Evolutionary conservation across 768 basidiomycete species (phyloP).

Genomic region (Coprinopsis marcescibilis): DNA sequence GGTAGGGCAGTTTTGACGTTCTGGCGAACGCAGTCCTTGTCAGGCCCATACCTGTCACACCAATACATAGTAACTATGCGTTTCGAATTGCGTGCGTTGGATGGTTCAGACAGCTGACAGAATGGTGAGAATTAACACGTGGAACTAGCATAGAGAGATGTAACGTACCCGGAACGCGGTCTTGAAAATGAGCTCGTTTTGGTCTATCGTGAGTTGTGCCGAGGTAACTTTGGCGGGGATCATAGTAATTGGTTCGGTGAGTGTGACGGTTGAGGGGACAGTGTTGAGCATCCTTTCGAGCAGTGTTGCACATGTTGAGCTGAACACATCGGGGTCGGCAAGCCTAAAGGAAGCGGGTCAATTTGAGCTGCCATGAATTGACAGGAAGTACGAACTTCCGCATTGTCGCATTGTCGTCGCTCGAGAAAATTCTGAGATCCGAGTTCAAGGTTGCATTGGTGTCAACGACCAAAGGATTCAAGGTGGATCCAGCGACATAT

Average conservation of each 20-base stretch:
- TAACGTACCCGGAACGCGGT: conserved; percentile 25
- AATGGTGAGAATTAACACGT: background rate
- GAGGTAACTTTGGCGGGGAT: conserved; percentile 29
- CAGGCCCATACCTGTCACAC: conserved; percentile 28
- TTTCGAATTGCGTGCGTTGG: conserved; percentile 19
- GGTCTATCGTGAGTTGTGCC: conserved; percentile 25
- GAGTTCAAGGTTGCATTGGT: conserved; percentile 31
- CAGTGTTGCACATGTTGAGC: conserved; percentile 26
- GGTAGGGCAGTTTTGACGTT: conserved; percentile 17
- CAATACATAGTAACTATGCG: conserved; percentile 26
- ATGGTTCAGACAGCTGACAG: conserved; percentile 22
- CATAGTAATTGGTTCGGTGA: conserved; percentile 32
- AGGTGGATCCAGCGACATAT: conserved; percentile 34
- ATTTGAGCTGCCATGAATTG: background rate
- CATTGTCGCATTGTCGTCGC: conserved; percentile 37
- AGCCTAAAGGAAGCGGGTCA: conserved; percentile 16
- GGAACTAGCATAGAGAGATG: background rate
- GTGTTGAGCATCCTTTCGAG: conserved; percentile 39
- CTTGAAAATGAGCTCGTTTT: conserved; percentile 25
- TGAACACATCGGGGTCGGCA: conserved; percentile 24
- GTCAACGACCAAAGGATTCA: conserved; percentile 31
- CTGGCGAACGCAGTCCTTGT: conserved; percentile 19
- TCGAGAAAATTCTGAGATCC: conserved; percentile 34
- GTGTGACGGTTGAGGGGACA: conserved; percentile 32
- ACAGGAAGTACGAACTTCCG: conserved; percentile 20